phyloP scores from a whole-genome alignment of 345 rosid genomes.

The Kernera saxatilis region DNA sequence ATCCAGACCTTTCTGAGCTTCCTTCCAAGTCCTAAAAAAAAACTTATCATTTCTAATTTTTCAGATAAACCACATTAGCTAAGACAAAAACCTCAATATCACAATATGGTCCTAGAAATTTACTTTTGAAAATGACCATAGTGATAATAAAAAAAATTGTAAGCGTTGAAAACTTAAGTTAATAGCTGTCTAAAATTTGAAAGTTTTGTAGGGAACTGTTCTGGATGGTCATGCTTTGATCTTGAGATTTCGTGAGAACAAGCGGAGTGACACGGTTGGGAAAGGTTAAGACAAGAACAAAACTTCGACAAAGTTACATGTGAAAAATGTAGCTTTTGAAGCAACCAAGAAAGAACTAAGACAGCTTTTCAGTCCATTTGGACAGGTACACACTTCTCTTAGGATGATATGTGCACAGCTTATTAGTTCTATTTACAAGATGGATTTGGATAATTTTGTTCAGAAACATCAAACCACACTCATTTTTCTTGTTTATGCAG shows the following conservation, averaged over 20 bases:
- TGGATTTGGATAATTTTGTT: neutral
- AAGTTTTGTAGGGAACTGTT: conserved; percentile 57
- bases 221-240: conserved; percentile 86
- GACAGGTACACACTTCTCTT: conserved; percentile 53
- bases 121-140: no score
- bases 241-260: conserved; percentile 70
- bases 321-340: conserved; percentile 84
- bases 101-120: no score
- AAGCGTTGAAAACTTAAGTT: no score
- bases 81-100: no score
- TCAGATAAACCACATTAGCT: no score
- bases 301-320: conserved; percentile 68
- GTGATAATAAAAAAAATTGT: no score
- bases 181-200: no score
- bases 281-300: conserved; percentile 55
- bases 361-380: conserved; percentile 85
- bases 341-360: conserved; percentile 80
- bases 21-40: no score
- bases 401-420: no score
- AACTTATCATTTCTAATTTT: no score
- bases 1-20: no score
- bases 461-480: neutral
- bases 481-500: conserved; percentile 33
- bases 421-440: no score
- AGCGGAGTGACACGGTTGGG: conserved; percentile 39